Evolutionary conservation across 495 filamentous ascomycete genomes (phyloP).

Genomic region (Neurospora sp.): DNA sequence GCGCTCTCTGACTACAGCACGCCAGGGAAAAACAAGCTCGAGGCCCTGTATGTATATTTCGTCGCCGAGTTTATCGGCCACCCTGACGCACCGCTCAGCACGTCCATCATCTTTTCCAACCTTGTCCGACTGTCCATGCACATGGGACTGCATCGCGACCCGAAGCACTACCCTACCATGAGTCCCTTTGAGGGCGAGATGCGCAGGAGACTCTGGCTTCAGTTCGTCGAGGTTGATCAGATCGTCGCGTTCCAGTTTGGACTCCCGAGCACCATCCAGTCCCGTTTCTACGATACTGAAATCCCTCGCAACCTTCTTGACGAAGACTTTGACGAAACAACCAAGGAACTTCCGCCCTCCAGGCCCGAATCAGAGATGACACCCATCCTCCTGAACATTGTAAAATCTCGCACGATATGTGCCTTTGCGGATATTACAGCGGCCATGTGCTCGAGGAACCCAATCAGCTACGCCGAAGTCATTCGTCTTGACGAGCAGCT

Average conservation of each 20-base stretch:
- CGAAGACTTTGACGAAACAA: slow-evolving; percentile 23
- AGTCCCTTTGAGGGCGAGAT: slow-evolving; percentile 27
- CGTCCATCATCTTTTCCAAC: slow-evolving; percentile 30
- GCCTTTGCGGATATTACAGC: slow-evolving; percentile 17
- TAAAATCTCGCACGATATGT: slow-evolving; percentile 16
- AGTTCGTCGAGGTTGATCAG: slow-evolving; percentile 19
- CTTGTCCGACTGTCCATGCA: slow-evolving; percentile 29
- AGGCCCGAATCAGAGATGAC: slow-evolving; percentile 28
- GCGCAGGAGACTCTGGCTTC: slow-evolving; percentile 26
- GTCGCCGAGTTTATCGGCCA: slow-evolving; percentile 25
- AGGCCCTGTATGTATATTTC: slow-evolving; percentile 29
- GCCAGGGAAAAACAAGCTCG: slow-evolving; percentile 28
- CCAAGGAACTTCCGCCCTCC: slow-evolving; percentile 24
- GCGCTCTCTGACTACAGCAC: slow-evolving; percentile 33
- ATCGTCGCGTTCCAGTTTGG: slow-evolving; percentile 22
- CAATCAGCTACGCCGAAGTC: slow-evolving; percentile 20
- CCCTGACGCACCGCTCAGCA: slow-evolving; percentile 25
- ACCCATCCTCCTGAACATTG: slow-evolving; percentile 11
- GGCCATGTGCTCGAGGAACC: slow-evolving; percentile 13
- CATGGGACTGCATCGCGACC: slow-evolving; percentile 33
- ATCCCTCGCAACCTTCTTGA: slow-evolving; percentile 30
- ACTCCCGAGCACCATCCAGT: slow-evolving; percentile 18
- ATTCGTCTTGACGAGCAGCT: slow-evolving; percentile 22
- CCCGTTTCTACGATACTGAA: slow-evolving; percentile 21
- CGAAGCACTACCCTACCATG: slow-evolving; percentile 25